Conservation (phyloP, 345 rosid genomes). For the Toxicodendron radicans region DNA sequence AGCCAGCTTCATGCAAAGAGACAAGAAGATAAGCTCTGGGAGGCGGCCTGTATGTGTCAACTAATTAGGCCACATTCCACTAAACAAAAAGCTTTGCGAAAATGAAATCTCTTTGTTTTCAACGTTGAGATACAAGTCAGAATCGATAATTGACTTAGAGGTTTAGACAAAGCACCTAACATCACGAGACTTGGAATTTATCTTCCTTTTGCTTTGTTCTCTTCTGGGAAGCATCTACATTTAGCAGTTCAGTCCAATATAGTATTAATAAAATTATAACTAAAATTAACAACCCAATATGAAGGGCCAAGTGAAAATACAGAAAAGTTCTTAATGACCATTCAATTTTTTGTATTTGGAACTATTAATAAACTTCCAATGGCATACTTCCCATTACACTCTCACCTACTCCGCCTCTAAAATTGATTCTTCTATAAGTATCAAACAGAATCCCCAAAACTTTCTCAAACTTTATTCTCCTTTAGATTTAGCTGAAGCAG, state of each 20-base stretch:
- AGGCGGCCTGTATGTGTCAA: not conserved
- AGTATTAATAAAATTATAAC: no score
- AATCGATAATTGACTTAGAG: not conserved
- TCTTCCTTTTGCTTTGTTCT: not conserved
- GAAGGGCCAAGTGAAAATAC: no score
- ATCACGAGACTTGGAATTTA: not conserved
- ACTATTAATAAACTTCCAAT: constrained; percentile 16
- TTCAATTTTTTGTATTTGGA: constrained; percentile 25
- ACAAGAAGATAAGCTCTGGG: not conserved
- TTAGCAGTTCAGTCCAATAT: not conserved
- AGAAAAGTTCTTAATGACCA: no score
- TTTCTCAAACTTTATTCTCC: not conserved
- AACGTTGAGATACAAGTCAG: not conserved
- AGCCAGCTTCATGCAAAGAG: constrained; percentile 8
- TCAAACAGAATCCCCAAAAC: not conserved
- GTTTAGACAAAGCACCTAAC: not conserved
- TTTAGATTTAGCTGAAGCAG: not conserved
- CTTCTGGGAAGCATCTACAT: not conserved
- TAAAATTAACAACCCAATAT: no score
- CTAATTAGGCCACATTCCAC: not conserved
- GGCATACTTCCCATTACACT: constrained; percentile 9
- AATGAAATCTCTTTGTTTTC: constrained; percentile 7
- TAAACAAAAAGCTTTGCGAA: not conserved
- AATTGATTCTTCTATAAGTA: constrained; percentile 22
- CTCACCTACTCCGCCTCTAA: constrained; percentile 9